Evolutionary conservation across 2,329 filamentous ascomycete species (phyloP).

Genomic region (Diplodia seriata): DNA sequence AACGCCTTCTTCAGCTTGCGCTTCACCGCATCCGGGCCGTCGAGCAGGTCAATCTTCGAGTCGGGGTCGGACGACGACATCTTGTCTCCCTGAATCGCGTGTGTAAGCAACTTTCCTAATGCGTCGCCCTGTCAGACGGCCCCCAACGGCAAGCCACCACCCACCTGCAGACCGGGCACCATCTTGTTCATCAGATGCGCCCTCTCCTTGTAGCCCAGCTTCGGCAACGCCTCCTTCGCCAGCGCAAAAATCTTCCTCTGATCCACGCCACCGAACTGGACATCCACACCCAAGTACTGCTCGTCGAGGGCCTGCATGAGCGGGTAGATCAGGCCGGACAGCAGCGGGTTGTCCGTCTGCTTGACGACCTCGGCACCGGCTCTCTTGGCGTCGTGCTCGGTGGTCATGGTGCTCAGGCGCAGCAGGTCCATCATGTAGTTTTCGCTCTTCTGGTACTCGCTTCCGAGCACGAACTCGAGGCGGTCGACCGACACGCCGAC

Average conservation of each 20-base stretch:
- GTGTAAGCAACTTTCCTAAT: constrained; percentile 59
- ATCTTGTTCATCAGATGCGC: constrained; percentile 84
- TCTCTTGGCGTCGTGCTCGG: constrained; percentile 83
- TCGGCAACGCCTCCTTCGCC: constrained; percentile 83
- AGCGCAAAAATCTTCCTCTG: constrained; percentile 89
- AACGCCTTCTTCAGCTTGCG: constrained; percentile 77
- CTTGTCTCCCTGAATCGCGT: constrained; percentile 68
- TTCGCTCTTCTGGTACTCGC: constrained; percentile 73
- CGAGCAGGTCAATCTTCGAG: constrained; percentile 93
- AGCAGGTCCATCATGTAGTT: constrained; percentile 89
- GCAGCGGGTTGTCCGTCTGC: constrained; percentile 77
- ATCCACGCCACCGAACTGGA: constrained; percentile 79
- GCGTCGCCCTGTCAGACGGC: constrained; percentile 84
- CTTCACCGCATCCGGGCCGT: constrained; percentile 73
- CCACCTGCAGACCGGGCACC: constrained; percentile 81
- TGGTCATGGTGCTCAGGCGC: constrained; percentile 72
- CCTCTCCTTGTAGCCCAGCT: constrained; percentile 79
- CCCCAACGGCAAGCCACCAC: constrained; percentile 79
- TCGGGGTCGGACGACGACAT: constrained; percentile 75
- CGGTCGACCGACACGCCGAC: constrained; percentile 80
- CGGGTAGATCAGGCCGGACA: constrained; percentile 80
- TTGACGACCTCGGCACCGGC: constrained; percentile 95
- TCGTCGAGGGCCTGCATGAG: constrained; percentile 92
- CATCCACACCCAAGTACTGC: constrained; percentile 80
- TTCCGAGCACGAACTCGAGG: constrained; percentile 84